Evolutionary conservation across 345 rosid species (phyloP).

Genomic region (Carallia brachiata): DNA sequence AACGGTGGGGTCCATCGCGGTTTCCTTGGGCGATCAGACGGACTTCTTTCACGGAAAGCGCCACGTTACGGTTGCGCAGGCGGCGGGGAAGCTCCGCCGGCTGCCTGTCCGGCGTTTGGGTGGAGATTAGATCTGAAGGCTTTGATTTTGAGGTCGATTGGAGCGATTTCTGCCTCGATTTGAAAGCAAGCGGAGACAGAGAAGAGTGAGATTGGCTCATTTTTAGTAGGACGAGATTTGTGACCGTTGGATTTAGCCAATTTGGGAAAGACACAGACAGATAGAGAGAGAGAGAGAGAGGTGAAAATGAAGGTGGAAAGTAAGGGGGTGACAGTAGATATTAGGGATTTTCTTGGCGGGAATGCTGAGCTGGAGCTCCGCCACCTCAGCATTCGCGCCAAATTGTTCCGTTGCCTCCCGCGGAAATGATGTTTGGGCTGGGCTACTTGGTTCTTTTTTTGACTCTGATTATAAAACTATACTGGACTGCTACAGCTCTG

Average conservation of each 20-base stretch:
- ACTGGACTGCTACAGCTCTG: too few relatives aligned
- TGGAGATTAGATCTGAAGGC: background rate
- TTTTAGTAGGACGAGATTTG: background rate
- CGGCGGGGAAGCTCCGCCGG: constrained; percentile 12
- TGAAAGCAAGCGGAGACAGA: constrained; percentile 9
- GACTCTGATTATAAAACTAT: too few relatives aligned
- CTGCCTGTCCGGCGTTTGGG: constrained; percentile 26
- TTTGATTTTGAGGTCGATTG: constrained; percentile 20
- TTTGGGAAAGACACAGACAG: background rate
- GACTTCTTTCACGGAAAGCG: constrained; percentile 23
- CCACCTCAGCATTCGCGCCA: constrained; percentile 49
- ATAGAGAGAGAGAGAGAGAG: background rate
- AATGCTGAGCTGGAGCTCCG: constrained; percentile 33
- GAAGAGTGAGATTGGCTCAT: background rate
- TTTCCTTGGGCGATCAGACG: constrained; percentile 16
- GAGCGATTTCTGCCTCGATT: constrained; percentile 6
- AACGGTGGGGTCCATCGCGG: background rate
- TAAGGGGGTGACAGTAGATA: background rate
- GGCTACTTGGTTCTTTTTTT: too few relatives aligned
- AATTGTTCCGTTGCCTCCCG: constrained; percentile 59
- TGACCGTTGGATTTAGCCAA: background rate
- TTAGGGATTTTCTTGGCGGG: constrained; percentile 34
- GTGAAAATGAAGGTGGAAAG: background rate
- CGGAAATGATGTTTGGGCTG: constrained; percentile 6
- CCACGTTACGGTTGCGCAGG: constrained; percentile 24